These are phyloP conservation scores for Saturnispora mendoncae DNA, from an alignment of 805 yeast genomes.

Conservation along the genomic window DNA sequence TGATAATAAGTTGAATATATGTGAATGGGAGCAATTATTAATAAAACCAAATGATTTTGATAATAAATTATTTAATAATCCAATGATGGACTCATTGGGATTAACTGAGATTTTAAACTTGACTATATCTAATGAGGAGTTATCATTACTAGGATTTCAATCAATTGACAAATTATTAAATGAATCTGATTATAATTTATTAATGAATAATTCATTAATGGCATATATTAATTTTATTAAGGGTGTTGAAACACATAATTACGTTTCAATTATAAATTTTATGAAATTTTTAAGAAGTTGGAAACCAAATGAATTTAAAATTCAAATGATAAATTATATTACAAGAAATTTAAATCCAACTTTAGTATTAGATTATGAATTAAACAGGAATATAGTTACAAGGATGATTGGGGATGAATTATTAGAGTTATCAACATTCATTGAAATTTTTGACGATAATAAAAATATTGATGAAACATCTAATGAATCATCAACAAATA, in stretches of 20 bases:
- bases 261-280: conserved; percentile 12
- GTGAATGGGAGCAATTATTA: neutral
- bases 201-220: conserved; percentile 21
- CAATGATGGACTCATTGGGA: neutral
- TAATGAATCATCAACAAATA: conserved; percentile 16
- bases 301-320: conserved; percentile 30
- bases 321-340: conserved; percentile 20
- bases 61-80: neutral
- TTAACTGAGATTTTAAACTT: conserved; percentile 3
- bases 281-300: conserved; percentile 28
- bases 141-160: conserved; percentile 20
- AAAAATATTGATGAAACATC: conserved; percentile 4
- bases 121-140: conserved; percentile 15
- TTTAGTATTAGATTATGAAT: conserved; percentile 28
- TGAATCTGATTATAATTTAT: conserved; percentile 22
- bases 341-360: conserved; percentile 25
- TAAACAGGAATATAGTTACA: conserved; percentile 30
- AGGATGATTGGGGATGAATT: conserved; percentile 32
- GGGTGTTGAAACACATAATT: conserved; percentile 14
- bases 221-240: conserved; percentile 22
- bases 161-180: conserved; percentile 25
- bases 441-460: conserved; percentile 24
- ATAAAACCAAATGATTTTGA: neutral
- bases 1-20: neutral
- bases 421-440: conserved; percentile 26